Conservation (phyloP, 345 rosid species). For the Gossypium stocksii region DNA sequence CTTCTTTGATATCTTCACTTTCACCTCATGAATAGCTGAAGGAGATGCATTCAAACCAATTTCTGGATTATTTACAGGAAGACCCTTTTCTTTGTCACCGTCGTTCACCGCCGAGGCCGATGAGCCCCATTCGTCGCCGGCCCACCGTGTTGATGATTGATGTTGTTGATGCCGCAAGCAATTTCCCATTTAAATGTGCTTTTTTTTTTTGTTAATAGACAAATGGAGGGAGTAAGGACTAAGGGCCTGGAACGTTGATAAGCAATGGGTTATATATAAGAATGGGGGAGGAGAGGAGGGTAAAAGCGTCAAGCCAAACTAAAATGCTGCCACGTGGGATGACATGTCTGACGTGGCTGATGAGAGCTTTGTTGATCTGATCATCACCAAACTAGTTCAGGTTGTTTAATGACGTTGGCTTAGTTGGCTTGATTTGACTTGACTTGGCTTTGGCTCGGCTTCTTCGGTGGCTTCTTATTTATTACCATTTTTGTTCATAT, state of each 20-base stretch:
- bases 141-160: slow-evolving; percentile 40
- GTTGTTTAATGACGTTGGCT: background rate
- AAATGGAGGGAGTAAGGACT: background rate
- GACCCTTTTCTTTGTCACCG: background rate
- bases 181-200: slow-evolving; percentile 38
- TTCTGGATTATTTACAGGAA: slow-evolving; percentile 2
- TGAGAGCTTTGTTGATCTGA: slow-evolving; percentile 25
- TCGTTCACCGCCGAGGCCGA: background rate
- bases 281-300: background rate
- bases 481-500: too few relatives aligned
- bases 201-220: background rate
- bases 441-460: background rate
- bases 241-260: background rate
- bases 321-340: slow-evolving; percentile 35
- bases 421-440: background rate
- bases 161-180: slow-evolving; percentile 33
- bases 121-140: slow-evolving; percentile 48
- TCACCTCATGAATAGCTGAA: slow-evolving; percentile 27
- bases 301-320: slow-evolving; percentile 37
- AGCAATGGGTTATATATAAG: slow-evolving; percentile 5
- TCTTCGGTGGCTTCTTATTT: background rate
- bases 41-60: background rate
- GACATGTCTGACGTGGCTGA: slow-evolving; percentile 33
- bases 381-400: slow-evolving; percentile 13
- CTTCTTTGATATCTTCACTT: slow-evolving; percentile 56